Percentiles rank a stretch among this genome's conserved stretches.
phyloP scores from a whole-genome alignment of 2,329 filamentous ascomycete genomes.

The Exophiala oligosperma region DNA sequence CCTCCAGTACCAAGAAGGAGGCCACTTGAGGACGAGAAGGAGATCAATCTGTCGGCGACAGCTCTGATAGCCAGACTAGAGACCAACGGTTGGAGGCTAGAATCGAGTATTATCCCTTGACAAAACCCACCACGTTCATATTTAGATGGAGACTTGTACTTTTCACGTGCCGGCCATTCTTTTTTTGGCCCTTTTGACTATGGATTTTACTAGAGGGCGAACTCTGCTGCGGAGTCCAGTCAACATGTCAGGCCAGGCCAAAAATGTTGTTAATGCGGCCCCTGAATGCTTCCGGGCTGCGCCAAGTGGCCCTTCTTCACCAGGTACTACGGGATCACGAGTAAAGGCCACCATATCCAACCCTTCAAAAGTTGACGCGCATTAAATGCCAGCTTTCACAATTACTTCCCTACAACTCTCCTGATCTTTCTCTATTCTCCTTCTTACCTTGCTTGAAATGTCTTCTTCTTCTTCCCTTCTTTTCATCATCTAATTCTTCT shows the following conservation, averaged over 20 bases:
- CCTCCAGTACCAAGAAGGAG: not conserved
- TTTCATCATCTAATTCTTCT: not conserved
- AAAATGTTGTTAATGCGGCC: not conserved
- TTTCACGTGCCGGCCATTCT: not conserved
- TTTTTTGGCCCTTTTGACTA: not conserved
- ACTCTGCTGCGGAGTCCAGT: not conserved
- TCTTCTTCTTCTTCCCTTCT: slow-evolving; percentile 4
- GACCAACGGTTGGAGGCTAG: not conserved
- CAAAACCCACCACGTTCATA: not conserved
- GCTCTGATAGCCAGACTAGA: not conserved
- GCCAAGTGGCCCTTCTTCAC: not conserved
- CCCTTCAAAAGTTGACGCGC: slow-evolving; percentile 1
- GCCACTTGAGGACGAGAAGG: not conserved
- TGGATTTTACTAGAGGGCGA: too few relatives aligned
- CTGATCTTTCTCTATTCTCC: slow-evolving; percentile 6
- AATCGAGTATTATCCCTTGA: not conserved
- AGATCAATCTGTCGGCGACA: not conserved
- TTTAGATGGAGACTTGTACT: not conserved
- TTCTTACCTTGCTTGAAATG: slow-evolving; percentile 9
- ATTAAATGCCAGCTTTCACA: not conserved
- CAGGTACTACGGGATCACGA: not conserved
- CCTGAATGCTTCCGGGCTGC: not conserved
- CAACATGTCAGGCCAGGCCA: not conserved
- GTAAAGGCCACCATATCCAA: not conserved
- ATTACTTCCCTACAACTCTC: not conserved